A percentile compares a stretch with the other conserved stretches of the same genome.
These are phyloP conservation scores for Actinomucor elegans DNA, from an alignment of 371 early-diverging fungal genomes.

Conservation along the genomic window DNA sequence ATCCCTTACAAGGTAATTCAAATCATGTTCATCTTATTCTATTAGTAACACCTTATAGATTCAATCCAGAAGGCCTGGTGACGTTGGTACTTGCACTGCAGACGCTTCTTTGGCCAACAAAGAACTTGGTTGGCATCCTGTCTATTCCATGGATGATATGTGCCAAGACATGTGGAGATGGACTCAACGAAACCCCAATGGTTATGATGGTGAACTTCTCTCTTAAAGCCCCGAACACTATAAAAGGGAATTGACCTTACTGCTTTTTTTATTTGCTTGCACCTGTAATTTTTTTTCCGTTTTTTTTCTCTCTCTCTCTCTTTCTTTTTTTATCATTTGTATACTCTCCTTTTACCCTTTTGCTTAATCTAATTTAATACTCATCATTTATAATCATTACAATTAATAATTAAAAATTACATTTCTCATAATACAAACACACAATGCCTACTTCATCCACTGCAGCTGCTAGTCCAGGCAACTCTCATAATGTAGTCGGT, in stretches of 20 bases:
- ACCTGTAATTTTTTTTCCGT: not conserved
- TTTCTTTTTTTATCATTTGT: not conserved
- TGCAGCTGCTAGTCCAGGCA: conserved; percentile 22
- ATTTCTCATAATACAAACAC: too few relatives aligned
- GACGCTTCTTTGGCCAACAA: conserved; percentile 69
- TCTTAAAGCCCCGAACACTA: conserved; percentile 7
- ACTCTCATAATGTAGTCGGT: conserved; percentile 72
- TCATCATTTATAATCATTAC: not conserved
- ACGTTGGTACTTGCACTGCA: conserved; percentile 80
- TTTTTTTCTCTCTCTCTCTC: not conserved
- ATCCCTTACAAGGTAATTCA: conserved; percentile 59
- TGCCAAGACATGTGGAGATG: conserved; percentile 89
- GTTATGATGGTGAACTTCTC: conserved; percentile 47
- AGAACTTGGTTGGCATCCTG: conserved; percentile 79
- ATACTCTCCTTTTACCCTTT: not conserved
- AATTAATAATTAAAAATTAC: conserved; percentile 1
- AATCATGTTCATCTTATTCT: conserved; percentile 6
- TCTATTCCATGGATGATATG: conserved; percentile 75
- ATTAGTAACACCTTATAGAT: conserved; percentile 23
- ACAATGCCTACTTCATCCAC: conserved; percentile 23
- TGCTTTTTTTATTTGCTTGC: not conserved
- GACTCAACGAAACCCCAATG: conserved; percentile 73
- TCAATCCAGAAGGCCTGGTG: conserved; percentile 75
- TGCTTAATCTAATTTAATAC: not conserved
- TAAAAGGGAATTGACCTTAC: conserved; percentile 6